Base-by-base conservation (phyloP, 371 early-diverging fungal genomes). In the Catenaria anguillulae region DNA sequence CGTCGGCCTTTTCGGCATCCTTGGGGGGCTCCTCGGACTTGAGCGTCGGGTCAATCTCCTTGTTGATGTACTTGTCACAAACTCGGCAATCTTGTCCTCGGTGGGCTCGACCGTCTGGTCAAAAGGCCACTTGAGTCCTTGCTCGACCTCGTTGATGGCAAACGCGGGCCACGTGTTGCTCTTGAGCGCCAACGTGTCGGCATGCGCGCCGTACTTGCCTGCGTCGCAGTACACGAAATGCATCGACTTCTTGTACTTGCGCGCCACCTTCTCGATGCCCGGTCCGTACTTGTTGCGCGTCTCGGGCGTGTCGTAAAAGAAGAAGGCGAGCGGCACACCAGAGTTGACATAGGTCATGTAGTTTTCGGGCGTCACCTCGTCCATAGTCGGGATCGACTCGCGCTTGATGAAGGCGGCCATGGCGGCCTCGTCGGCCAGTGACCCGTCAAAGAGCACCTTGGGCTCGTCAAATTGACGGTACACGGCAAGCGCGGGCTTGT, bases 381-480 rank as follows among this genome's bases (percentile, higher is more conserved):
- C 94, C 78, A 96, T 78, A 45, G 88, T 71, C 42, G 95, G 93
- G 35, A 90, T 73, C 37, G 92, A 78, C 77, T 82, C 78, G 63
- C 75, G 62, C 75, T 81, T 79, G 70, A 93, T 69, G 68, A 89
- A 93, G 36, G 68, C 64, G 48, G 71, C 66, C 59, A 91, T 64
- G 29, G 10, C 61, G 24, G 21, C 61, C 13, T 34, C 45, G 17
- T 37, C 37, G 31, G 66, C 6, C 19, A 45, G 46, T n/a, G n/a
- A n/a, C 33, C 70, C 88, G 24, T 70, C 70, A 65, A 76, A 81
- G 5, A 80, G 75, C 67, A 75, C 77, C 70, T 83, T 82, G 60
- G 85, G 85, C 61, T 91, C 90, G 68, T 95, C 97, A 65, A 92
- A 92, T 70, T 84, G 77, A 77, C 90, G 92, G 84, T 78, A 94